Base-by-base conservation (phyloP, 805 yeast species). In the Maudiozyma bulderi region DNA sequence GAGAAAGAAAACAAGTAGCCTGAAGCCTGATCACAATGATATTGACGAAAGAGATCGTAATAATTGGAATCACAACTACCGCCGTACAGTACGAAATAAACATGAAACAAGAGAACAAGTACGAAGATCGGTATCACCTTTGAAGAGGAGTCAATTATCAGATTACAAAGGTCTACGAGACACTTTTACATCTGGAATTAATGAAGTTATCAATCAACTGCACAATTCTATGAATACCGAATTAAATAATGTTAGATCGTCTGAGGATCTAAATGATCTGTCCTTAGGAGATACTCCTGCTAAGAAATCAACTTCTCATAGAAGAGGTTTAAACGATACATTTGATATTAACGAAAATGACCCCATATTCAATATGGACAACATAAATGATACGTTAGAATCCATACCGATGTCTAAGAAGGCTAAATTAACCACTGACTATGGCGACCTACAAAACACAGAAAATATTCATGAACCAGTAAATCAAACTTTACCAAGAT, bases 381-480 rank as follows among this genome's bases (percentile, higher is more conserved):
- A 56, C 29, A 62, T 61, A 2, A 53, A 61, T 45, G 57, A 57
- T 38, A 54, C 56, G 4, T 46, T 60, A 14, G 57, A 58, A 32
- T 49, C 54, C 8, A 56, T 58, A 32, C 58, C 60, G 2, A 15
- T 50, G 37, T 33, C 47, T 7, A 47, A 47, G 20, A 42, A 43
- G 35, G 33, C 14, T n/a, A 44, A 41, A 37, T 34, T 44, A n/a
- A 40, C 50, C 30, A 48, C 47, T 9, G 46, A n/a, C 9, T 35
- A 28, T 38, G 4, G n/a, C 3, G 43, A 37, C n/a, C 6, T 14
- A 13, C 8, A 8, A 30, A 20, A 46, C 45, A n/a, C 38, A 38
- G 57, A 56, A 14, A 51, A 47, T 32, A 50, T 58, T n/a, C 58
- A 59, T n/a, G 57, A 57, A 43, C 64, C 66, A 7, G 66, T 61